Base-by-base conservation (phyloP, 495 filamentous ascomycete genomes). In the Hyaloscypha finlandica region DNA sequence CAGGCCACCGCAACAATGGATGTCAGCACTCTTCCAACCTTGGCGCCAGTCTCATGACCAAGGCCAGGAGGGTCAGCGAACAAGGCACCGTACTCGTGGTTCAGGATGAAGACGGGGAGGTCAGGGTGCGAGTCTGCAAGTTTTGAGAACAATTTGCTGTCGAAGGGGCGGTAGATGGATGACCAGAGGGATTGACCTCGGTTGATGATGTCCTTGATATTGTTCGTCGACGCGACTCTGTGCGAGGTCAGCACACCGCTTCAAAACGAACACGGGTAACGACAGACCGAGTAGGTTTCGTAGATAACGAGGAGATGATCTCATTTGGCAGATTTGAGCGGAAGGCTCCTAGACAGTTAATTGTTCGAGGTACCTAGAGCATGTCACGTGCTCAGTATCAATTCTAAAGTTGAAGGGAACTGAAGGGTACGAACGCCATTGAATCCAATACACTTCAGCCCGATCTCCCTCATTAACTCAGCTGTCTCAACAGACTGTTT, bases 401-500 rank as follows among this genome's bases (percentile, higher is more conserved):
- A 30, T 9, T 51, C 14, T 51, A 3, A 37, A 39, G 2, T 32
- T 6, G 48, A 42, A 33, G 42, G 31, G 20, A 33, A 55, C 3
- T 22, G 37, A 12, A 59, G 42, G 33, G 33, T n/a, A 66, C 66
- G 16, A 53, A 74, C 72, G 48, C 91, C 91, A 77, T 94, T 94
- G 82, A 94, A 92, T 54, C 85, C 86, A 74, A 94, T 92, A 76
- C 90, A 93, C 75, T 94, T 94, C 52, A 94, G 81, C 3, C 89
- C 90, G 70, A 92, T 83, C 71, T 92, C 90, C 70, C 91, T 87
- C 82, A 94, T 91, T 22, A 92, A 76, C 74, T 92, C 90, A 55
- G 89, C 90, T 8, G 84, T 83, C 48, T 81, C 77, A n/a, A 88
- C 78, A 22, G 63, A 42, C 29, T 80, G 73, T 25, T 79, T 76